Base-by-base conservation (phyloP, 1,284 basidiomycete genomes). In the Cutaneotrichosporon sp. region DNA sequence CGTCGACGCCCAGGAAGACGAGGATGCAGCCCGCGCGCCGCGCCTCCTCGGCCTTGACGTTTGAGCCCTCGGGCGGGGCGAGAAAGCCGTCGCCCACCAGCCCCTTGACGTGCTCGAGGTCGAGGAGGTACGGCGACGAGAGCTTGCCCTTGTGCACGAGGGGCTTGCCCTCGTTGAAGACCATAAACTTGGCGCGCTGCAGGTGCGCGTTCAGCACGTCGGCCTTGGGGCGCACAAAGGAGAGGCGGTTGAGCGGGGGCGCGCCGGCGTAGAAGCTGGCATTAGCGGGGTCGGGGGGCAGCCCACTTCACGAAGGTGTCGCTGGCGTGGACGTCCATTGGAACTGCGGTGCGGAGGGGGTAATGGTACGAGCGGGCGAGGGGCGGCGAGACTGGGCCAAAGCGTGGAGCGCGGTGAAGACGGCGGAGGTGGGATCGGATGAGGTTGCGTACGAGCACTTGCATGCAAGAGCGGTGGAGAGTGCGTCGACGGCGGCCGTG, bases 1-100 rank as follows among this genome's bases (percentile, higher is more conserved):
- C 92, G 71, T 90, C 86, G 54, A 95, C 80, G 5, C 93, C 93
- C 18, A 95, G 86, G 74, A 90, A 90, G 58, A 89, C 83, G 63
- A 88, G 75, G 1, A 79, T 75, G 2, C 83, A 78, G 1, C 68
- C 68, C 18, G 84, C 85, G 22, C 91, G 85, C 0, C 84, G 84
- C 3, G 87, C 83, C 74, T 91, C 86, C 13, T 88, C 83, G 5
- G 82, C 74, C 38, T 83, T 66, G 27, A 31, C 38, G n/a, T 29
- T 24, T 18, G 27, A n/a, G 9, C 29, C 31, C 43, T 53, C 57
- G 16, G 45, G 47, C 81, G 73, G 18, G 77, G 60, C 57, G 38
- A 60, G 25, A 59, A 70, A 73, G 20, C 68, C 67, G 82, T 81
- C 79, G 14, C 83, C 73, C 67, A 87, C 75, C 4, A 85, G 87